Evolutionary conservation across 805 yeast species (phyloP), one percentile per base, ranked within the genome.

Genomic region (Lipomyces spencermartinsiae): DNA sequence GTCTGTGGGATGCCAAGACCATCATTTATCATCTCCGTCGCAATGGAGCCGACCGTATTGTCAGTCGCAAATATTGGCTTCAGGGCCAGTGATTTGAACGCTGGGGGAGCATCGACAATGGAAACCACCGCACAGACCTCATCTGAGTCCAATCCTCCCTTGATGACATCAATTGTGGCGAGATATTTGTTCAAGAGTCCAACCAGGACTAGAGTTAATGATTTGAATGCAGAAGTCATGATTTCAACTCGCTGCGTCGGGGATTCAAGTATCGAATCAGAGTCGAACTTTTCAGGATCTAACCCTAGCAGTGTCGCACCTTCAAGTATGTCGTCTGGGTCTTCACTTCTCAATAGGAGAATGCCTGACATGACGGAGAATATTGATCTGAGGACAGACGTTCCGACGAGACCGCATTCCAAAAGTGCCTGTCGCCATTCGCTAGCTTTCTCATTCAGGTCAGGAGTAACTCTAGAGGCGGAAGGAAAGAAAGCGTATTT

Each of bases 301-400:
- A 80, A 74, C 31, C 83, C 82, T 39, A 80, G 74, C 14, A 81
- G 71, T 2, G 80, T 73, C 0, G 83, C 82, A 29, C 83, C 83
- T 35, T 79, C 82, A n/a, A 80, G 79, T 0, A 75, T 66, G 59
- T 80, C 83, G 55, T 73, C 74, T 8, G 71, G 71, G 29, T 73
- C 68, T 54, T 65, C 64, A 66, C 80, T 79, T 10, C 81, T 81
- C 16, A 80, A 70, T 12, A 80, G 74, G 34, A 80, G 73, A 60
- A 80, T 78, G 16, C 83, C 83, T 33, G 81, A 78, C 10, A 80
- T 72, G 1, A 78, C 70, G 33, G 79, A 72, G 58, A 80, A 68
- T 35, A 80, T 68, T 1, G 79, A 76, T 7, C 80, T 72, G 33
- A 77, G 70, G 14, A 75, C 59, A 31, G 69, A 63, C 34, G 79